Conservation (phyloP, 345 rosid genomes). For the Dipteronia dyeriana region DNA sequence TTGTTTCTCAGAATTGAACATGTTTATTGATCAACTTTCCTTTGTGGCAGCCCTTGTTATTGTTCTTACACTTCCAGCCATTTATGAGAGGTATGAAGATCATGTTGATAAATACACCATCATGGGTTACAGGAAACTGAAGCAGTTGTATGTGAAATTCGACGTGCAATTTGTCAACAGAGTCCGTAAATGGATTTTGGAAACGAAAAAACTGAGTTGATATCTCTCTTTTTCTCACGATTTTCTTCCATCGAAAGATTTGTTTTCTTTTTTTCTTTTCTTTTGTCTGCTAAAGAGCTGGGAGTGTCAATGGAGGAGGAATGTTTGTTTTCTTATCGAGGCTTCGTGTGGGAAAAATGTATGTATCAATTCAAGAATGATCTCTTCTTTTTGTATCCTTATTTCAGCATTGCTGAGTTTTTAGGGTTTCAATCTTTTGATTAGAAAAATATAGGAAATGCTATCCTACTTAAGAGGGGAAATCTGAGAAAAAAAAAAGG, state of each 20-base stretch:
- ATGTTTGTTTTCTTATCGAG: constrained; percentile 10
- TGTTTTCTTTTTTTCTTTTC: background rate
- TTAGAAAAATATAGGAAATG: background rate
- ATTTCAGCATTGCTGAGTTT: constrained; percentile 7
- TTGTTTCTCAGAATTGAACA: background rate
- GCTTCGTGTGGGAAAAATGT: constrained; percentile 10
- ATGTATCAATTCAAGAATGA: background rate
- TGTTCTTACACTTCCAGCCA: constrained; percentile 66
- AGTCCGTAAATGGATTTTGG: constrained; percentile 50
- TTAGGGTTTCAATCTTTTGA: constrained; percentile 7
- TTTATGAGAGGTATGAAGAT: constrained; percentile 71
- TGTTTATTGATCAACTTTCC: background rate
- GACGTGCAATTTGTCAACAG: constrained; percentile 37
- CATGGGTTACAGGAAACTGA: constrained; percentile 35
- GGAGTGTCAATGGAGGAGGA: constrained; percentile 8
- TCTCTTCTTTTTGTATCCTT: constrained; percentile 12
- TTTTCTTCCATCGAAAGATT: background rate
- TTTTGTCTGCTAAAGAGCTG: background rate
- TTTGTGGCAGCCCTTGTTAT: constrained; percentile 59
- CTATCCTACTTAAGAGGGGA: background rate
- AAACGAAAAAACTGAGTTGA: constrained; percentile 62
- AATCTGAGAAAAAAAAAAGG: background rate
- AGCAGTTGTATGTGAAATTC: constrained; percentile 48
- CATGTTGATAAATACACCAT: constrained; percentile 43
- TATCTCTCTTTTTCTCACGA: background rate